Evolutionary conservation across 352 stramenopile genomes (phyloP).

Genomic region (Phytophthora rubi): DNA sequence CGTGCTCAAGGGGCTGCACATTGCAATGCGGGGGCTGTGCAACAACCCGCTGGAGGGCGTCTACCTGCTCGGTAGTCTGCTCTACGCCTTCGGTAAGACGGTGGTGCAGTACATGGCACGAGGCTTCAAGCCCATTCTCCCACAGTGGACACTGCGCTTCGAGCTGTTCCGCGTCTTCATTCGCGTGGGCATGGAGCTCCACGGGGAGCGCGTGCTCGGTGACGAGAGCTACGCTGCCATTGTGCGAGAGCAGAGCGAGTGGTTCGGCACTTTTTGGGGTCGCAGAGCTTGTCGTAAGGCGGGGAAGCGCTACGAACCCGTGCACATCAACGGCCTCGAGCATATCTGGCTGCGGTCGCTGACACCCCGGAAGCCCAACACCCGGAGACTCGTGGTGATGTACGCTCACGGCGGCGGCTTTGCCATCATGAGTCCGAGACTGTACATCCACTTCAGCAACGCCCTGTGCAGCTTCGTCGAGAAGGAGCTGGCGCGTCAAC

Average conservation of each 20-base stretch:
- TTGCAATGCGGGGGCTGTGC: conserved; percentile 33
- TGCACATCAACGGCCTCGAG: conserved; percentile 40
- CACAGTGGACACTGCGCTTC: conserved; percentile 53
- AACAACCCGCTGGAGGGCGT: conserved; percentile 36
- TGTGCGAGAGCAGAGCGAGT: conserved; percentile 37
- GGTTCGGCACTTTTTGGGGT: conserved; percentile 36
- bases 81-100: conserved; percentile 30
- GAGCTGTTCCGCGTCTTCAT: conserved; percentile 44
- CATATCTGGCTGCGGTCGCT: conserved; percentile 43
- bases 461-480: conserved; percentile 30
- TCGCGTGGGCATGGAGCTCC: conserved; percentile 29
- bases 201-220: conserved; percentile 33
- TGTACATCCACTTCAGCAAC: conserved; percentile 55
- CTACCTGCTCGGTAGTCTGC: conserved; percentile 28
- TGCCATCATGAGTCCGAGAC: conserved; percentile 42
- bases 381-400: conserved; percentile 37
- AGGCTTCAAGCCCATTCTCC: conserved; percentile 39
- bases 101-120: conserved; percentile 26
- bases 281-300: conserved; percentile 24
- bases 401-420: conserved; percentile 59
- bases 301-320: conserved; percentile 22
- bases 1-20: conserved; percentile 31
- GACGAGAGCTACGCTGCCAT: conserved; percentile 38
- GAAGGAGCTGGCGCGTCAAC: conserved; percentile 30
- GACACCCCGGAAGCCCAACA: conserved; percentile 7